Evolutionary conservation across 2,329 filamentous ascomycete genomes (phyloP), one percentile per base, ranked within the genome.

Genomic region (Penicillium sp.): DNA sequence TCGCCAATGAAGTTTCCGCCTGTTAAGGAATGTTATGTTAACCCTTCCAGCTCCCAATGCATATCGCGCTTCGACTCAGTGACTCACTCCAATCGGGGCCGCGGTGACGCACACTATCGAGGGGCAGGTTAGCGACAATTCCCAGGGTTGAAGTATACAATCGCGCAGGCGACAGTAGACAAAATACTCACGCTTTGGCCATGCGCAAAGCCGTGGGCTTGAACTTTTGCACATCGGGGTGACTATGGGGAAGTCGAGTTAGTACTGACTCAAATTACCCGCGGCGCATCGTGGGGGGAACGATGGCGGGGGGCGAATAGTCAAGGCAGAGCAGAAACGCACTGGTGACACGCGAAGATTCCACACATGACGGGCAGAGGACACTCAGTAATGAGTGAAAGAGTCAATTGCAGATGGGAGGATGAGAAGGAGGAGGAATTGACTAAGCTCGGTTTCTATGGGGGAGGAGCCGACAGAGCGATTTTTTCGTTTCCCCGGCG

Each of bases 61-160:
- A 27, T 51, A 46, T 35, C 28, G 40, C 49, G 49, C 44, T 57
- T 38, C 50, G 53, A 44, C 50, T 51, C 47, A 46, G 56, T 68
- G 66, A 84, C 89, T 87, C 80, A 94, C 90, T 96, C 94, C 94
- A 99, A 80, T 99, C 94, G 68, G 94, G 94, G 65, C 94, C 94
- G 75, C 94, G 87, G 77, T 99, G 94, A 67, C 95, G 91, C 70
- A 96, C 84, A 71, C 90, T 95, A 72, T 46, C 22, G 18, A 46
- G 43, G 18, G 67, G 62, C 53, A 51, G 62, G 62, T 78, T 78
- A 72, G 62, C 50, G 36, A 50, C 33, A 53, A 55, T 46, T 53
- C 46, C 18, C 24, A 16, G 36, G 38, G 39, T 45, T 33, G 40
- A 39, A n/a, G 5, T 43, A 39, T 28, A 30, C 33, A 13, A 18